Evolutionary conservation across 495 filamentous ascomycete genomes (phyloP).

Genomic region (Symbiotaphrina buchneri): DNA sequence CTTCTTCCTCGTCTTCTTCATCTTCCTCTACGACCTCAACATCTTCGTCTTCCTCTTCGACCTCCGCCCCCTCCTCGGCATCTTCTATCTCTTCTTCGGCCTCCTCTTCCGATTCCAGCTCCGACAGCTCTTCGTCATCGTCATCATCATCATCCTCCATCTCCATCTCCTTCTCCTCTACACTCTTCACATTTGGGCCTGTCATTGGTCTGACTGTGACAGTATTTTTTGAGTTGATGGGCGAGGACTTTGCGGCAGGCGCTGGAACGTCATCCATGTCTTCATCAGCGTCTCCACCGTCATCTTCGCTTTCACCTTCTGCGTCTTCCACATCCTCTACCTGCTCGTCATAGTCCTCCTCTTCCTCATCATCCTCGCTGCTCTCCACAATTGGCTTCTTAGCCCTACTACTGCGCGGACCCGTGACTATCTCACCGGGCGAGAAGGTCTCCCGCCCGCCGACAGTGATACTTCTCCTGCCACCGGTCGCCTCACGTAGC

Average conservation of each 20-base stretch:
- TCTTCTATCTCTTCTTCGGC: conserved; percentile 26
- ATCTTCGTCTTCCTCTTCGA: conserved; percentile 13
- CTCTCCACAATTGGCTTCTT: conserved; percentile 18
- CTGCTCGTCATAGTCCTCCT: conserved; percentile 8
- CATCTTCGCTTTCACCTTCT: conserved; percentile 16
- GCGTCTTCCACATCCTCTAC: conserved; percentile 9
- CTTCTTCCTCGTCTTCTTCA: conserved; percentile 26
- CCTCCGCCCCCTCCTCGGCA: conserved; percentile 18
- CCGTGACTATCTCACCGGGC: conserved; percentile 4
- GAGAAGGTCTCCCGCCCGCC: conserved; percentile 1
- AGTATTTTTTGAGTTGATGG: conserved; percentile 11
- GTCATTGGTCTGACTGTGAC: conserved; percentile 16
- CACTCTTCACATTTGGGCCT: conserved; percentile 20
- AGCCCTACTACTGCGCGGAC: conserved; percentile 9
- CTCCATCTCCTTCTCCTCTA: conserved; percentile 38
- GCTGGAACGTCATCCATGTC: conserved; percentile 20
- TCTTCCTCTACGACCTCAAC: conserved; percentile 24
- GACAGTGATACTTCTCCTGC: conserved; percentile 1
- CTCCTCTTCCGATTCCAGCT: conserved; percentile 26
- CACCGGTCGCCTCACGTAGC: conserved; percentile 8
- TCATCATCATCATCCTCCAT: conserved; percentile 26
- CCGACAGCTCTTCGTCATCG: conserved; percentile 20
- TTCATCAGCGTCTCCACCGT: conserved; percentile 30
- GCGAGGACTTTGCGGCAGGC: conserved; percentile 11
- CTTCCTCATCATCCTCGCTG: conserved; percentile 14